These are phyloP conservation scores for Eutypa lata DNA, from an alignment of 2,329 filamentous ascomycete species.

Conservation along the genomic window DNA sequence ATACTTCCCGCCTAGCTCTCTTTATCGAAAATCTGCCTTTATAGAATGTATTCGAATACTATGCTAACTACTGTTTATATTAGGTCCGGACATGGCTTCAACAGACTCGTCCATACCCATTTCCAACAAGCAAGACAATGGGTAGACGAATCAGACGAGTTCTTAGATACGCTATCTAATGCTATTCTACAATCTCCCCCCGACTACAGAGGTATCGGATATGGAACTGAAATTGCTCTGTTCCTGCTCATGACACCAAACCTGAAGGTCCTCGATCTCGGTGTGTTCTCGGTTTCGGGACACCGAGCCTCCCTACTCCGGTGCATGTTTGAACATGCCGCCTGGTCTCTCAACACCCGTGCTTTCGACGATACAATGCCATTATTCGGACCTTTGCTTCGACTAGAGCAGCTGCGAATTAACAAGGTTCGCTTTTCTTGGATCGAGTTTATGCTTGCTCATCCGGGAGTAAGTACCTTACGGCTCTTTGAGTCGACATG, in stretches of 20 bases:
- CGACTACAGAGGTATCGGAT: too few species aligned
- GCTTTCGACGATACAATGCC: not conserved
- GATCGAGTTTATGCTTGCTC: not conserved
- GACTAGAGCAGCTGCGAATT: not conserved
- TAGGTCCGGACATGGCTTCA: too few species aligned
- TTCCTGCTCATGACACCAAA: not conserved
- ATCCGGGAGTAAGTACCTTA: not conserved
- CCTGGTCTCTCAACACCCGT: not conserved
- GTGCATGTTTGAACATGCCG: not conserved
- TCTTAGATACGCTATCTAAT: too few species aligned
- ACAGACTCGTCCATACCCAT: too few species aligned
- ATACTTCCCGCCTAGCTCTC: too few species aligned
- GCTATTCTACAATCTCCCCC: too few species aligned
- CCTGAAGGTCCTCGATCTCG: not conserved
- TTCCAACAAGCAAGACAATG: too few species aligned
- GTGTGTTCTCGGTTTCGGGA: not conserved
- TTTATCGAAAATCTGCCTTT: too few species aligned
- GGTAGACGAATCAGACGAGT: too few species aligned
- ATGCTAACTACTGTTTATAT: too few species aligned
- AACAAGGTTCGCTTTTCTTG: not conserved
- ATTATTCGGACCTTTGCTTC: not conserved
- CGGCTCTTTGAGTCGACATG: too few species aligned
- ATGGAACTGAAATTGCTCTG: not conserved
- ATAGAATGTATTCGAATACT: too few species aligned
- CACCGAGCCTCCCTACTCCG: not conserved